A percentile compares a stretch with the other conserved stretches of the same genome.
These are phyloP conservation scores for Fusarium citri DNA, from an alignment of 2,329 filamentous ascomycete species.

Conservation along the genomic window DNA sequence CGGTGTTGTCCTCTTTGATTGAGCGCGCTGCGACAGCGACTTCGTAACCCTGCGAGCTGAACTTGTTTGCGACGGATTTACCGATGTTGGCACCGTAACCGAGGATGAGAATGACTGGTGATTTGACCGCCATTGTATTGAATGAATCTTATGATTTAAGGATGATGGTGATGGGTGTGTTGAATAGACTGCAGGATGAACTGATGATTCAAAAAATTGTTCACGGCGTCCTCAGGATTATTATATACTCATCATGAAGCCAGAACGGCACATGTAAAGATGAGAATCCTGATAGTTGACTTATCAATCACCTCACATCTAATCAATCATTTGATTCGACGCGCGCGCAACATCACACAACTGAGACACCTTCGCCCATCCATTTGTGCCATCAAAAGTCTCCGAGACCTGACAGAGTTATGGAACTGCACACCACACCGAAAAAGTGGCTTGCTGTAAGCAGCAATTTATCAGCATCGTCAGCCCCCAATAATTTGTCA, in stretches of 20 bases:
- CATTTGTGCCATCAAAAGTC: not conserved
- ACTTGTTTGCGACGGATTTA: constrained; percentile 35
- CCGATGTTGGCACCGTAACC: constrained; percentile 46
- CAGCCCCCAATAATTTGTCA: not conserved
- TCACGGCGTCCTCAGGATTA: fast-evolving
- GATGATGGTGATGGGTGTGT: no score
- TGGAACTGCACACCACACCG: not conserved
- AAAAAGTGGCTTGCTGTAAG: not conserved
- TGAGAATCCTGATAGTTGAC: no score
- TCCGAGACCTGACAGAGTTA: not conserved
- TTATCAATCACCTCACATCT: not conserved
- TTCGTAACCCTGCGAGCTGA: constrained; percentile 43
- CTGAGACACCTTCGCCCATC: not conserved
- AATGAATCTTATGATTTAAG: not conserved
- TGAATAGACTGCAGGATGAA: not conserved
- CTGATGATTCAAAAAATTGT: fast-evolving
- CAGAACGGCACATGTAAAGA: fast-evolving
- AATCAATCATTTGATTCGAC: not conserved
- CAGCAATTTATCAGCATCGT: not conserved
- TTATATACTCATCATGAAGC: not conserved
- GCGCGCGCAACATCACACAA: not conserved
- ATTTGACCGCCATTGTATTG: constrained; percentile 4
- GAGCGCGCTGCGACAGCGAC: constrained; percentile 44
- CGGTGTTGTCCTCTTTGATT: constrained; percentile 36
- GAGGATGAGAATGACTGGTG: constrained; percentile 40